phyloP scores from a whole-genome alignment of 1,284 basidiomycete species.

The Ustilago vetiveriae region DNA sequence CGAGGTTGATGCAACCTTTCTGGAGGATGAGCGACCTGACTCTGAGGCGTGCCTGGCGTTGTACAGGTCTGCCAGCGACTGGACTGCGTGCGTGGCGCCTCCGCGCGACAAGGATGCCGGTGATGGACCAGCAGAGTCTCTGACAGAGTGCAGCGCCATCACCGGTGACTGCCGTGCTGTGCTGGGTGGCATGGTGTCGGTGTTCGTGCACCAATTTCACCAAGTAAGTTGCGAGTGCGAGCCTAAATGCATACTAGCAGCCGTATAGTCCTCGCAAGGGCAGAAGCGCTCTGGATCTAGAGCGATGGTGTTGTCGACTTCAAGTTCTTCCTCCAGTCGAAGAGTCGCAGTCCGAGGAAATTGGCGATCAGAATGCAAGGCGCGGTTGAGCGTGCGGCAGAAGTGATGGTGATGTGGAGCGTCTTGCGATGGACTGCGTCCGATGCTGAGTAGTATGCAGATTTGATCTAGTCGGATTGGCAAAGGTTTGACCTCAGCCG shows the following conservation, averaged over 20 bases:
- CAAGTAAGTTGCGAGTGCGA: neutral
- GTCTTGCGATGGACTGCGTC: too few relatives aligned
- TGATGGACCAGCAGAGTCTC: conserved; percentile 10
- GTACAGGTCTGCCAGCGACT: conserved; percentile 30
- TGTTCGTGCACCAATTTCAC: neutral
- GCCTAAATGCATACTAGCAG: neutral
- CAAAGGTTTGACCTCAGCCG: too few relatives aligned
- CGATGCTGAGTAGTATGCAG: too few relatives aligned
- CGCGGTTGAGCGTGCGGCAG: too few relatives aligned
- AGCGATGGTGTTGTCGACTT: too few relatives aligned
- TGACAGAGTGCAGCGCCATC: conserved; percentile 9
- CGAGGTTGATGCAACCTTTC: conserved; percentile 1
- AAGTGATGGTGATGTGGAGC: too few relatives aligned
- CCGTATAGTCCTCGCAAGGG: too few relatives aligned
- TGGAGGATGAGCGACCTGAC: neutral
- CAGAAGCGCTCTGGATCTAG: too few relatives aligned
- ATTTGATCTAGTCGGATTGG: too few relatives aligned
- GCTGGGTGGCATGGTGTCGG: conserved; percentile 7
- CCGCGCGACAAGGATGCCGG: neutral
- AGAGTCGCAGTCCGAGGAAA: too few relatives aligned
- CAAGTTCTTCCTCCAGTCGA: too few relatives aligned
- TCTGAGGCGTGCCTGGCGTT: conserved; percentile 24
- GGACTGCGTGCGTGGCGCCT: neutral
- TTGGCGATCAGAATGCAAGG: too few relatives aligned
- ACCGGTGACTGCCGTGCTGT: conserved; percentile 6